Evolutionary conservation across 2,329 filamentous ascomycete species (phyloP), one percentile per base, ranked within the genome.

Genomic region (Colletotrichum tropicicola): DNA sequence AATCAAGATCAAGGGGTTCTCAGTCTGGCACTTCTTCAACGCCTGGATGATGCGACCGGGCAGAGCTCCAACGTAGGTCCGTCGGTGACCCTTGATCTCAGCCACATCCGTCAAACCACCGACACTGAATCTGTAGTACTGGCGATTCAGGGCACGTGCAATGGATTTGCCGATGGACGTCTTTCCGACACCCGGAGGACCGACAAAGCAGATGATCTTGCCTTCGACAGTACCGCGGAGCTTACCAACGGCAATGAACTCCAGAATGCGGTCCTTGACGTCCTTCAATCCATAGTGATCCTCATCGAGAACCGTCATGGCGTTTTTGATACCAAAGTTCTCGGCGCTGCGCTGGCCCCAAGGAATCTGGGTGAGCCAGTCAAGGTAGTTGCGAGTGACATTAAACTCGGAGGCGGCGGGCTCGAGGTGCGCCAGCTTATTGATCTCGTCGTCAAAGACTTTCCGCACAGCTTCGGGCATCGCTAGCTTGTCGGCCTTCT

Each of bases 151-250:
- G 27, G 96, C 97, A 59, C 95, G 89, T 15, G 96, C 96, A 72
- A 99, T 98, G 0, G 94, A 98, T 78, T 99, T 99, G 75, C 96
- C 96, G 70, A 99, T 99, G 78, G 94, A 98, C 3, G 96, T 99
- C 84, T 99, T 99, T 72, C 96, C 96, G 25, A 99, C 96, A 83
- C 96, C 96, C 17, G 96, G 96, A 55, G 96, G 96, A 1, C 96
- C 96, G 59, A 99, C 97, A 74, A 99, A 95, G 80, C 96, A 99
- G 39, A 99, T 83, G 57, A 99, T 99, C 82, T 99, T 99, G 76
- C 96, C 96, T 78, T 99, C 96, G 1, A 99, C 96, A 0, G 95
- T 98, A 41, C 97, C 96, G 49, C 96, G 91, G 27, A 99, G 89
- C 81, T 99, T 99, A 35, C 96, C 96, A 5, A 99, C 96, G 0